Percentiles rank a stretch among this genome's conserved stretches.
These are phyloP conservation scores for Rhododendron vialii DNA, from an alignment of 148 eudicot species.

Conservation along the genomic window DNA sequence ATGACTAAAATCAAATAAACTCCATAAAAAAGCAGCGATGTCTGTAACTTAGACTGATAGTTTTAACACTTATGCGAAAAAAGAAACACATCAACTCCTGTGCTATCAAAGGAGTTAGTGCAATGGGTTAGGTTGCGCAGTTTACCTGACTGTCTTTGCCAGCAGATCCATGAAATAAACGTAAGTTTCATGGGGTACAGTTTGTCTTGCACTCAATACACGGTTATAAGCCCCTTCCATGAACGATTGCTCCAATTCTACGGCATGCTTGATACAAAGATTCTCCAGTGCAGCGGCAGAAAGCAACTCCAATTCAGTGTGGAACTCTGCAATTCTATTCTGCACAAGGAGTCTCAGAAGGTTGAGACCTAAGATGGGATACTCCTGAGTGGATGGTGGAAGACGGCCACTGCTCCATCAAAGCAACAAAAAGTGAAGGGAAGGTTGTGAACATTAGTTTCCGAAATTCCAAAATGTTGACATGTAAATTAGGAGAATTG, in stretches of 20 bases:
- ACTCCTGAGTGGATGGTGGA: constrained; percentile 61
- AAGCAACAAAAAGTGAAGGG: constrained; percentile 23
- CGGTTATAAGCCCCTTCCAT: constrained; percentile 99
- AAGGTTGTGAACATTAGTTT: background rate
- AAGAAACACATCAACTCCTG: background rate
- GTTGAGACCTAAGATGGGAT: constrained; percentile 57
- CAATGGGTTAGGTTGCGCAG: background rate
- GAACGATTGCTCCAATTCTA: constrained; percentile 91
- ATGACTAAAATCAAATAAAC: background rate
- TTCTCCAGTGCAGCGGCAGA: constrained; percentile 71
- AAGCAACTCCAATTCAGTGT: constrained; percentile 84
- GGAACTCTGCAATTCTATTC: constrained; percentile 87
- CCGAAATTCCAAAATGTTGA: background rate
- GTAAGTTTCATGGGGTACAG: constrained; percentile 89
- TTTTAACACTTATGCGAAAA: no score
- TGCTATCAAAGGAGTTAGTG: background rate
- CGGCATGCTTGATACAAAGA: constrained; percentile 88
- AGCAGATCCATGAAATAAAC: constrained; percentile 87
- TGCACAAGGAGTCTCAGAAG: constrained; percentile 85
- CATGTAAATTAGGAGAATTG: background rate
- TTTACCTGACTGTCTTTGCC: constrained; percentile 95
- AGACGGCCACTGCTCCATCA: constrained; percentile 53
- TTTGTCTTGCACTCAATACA: constrained; percentile 90
- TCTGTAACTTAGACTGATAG: background rate
- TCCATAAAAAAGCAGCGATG: background rate